A percentile compares a stretch with the other conserved stretches of the same genome.
Conservation (phyloP, 1,139 yeast species). For the Candida labiduridarum region DNA sequence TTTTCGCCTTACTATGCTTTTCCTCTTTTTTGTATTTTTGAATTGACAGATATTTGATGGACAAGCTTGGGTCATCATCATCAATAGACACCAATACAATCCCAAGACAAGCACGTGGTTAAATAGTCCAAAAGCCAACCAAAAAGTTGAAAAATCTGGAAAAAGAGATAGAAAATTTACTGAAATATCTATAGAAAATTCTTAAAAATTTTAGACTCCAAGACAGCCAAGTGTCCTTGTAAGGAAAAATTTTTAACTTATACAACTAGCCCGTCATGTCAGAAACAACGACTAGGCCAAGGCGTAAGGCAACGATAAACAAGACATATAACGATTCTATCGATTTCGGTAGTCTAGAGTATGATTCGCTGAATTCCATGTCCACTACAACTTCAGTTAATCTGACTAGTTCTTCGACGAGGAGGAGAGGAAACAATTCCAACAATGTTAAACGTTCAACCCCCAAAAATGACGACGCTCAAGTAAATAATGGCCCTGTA, state of each 20-base stretch:
- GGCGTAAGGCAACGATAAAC: slow-evolving; percentile 47
- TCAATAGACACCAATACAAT: too few relatives aligned
- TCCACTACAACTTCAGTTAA: slow-evolving; percentile 7
- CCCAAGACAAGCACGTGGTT: too few relatives aligned
- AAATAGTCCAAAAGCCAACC: too few relatives aligned
- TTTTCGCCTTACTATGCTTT: neutral
- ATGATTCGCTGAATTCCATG: slow-evolving; percentile 10
- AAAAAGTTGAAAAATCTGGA: too few relatives aligned
- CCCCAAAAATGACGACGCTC: slow-evolving; percentile 5
- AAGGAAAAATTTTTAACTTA: neutral
- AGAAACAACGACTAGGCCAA: slow-evolving; percentile 33
- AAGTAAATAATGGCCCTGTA: slow-evolving; percentile 9
- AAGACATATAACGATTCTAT: slow-evolving; percentile 44
- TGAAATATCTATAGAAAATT: too few relatives aligned
- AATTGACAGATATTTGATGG: too few relatives aligned
- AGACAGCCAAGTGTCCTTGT: too few relatives aligned
- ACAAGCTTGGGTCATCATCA: too few relatives aligned
- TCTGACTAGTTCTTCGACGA: slow-evolving; percentile 3
- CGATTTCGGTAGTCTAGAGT: slow-evolving; percentile 20
- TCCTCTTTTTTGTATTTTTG: neutral
- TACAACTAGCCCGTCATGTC: slow-evolving; percentile 20
- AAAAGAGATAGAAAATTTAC: too few relatives aligned
- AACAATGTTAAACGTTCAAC: neutral
- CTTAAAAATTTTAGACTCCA: too few relatives aligned
- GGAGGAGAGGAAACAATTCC: slow-evolving; percentile 6